Base-by-base conservation (phyloP, 148 eudicot species). In the Camellia lanceoleosa region DNA sequence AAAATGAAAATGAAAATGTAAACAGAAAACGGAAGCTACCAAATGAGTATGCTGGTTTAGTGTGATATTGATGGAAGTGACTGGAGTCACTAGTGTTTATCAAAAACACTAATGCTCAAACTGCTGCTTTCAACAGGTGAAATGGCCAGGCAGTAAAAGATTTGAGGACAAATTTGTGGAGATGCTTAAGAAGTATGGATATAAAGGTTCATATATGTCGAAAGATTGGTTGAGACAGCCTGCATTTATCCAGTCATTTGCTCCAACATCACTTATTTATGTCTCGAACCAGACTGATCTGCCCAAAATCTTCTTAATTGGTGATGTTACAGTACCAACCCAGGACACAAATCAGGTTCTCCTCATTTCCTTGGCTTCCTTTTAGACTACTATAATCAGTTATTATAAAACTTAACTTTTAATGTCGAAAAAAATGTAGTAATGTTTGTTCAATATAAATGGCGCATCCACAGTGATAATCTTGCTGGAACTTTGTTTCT, bases 301-400 rank as follows among this genome's bases (percentile, higher is more conserved):
- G 58, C 99, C 99, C 16, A 92, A 91, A 77, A 81, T 94, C 78
- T 88, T 97, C 78, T 84, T 97, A 81, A 97, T 94, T 70, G 95
- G 91, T 76, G 92, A 97, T 46, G 79, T 85, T 9, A 81, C 85
- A 49, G 80, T 89, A 0, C 85, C 84, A 77, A 94, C 98, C 78
- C 89, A 94, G 84, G 99, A 97, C 81, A 97, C 99, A 13, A 92
- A 96, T 83, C 99, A 97, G 98, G 99, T 94, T 68, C 30, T 30
- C 75, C 4, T 14, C 52, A 41, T 72, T 62, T 54, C 20, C 43
- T 63, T 18, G 18, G 4, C 12, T 13, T 43, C n/a, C 55, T 71
- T 56, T 64, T 5, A 10, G 49, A 16, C 19, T 30, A 30, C 38
- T 30, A 30, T 30, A 60, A 72, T 14, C 3, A 20, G 14, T 51